phyloP scores from a whole-genome alignment of 257 asterid genomes.

The Primulina huaijiensis region DNA sequence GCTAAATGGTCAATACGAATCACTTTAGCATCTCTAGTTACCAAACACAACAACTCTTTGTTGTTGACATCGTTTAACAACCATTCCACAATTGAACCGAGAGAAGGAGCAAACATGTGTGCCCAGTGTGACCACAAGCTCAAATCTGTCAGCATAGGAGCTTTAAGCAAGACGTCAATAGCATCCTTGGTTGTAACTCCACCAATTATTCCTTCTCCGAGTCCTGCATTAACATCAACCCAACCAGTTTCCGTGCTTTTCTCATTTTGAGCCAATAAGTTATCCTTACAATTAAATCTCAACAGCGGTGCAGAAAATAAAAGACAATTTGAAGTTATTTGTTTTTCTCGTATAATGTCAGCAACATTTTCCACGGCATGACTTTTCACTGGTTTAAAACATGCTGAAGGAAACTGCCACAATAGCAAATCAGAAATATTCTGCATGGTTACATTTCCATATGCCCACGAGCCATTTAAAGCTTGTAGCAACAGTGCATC shows the following conservation, averaged over 20 bases:
- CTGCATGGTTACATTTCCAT: constrained; percentile 39
- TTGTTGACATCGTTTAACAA: constrained; percentile 68
- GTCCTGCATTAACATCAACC: constrained; percentile 25
- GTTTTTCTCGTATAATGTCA: constrained; percentile 35
- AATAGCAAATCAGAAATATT: constrained; percentile 57
- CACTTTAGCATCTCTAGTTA: constrained; percentile 71
- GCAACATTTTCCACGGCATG: constrained; percentile 33
- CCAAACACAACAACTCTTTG: constrained; percentile 72
- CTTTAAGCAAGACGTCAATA: constrained; percentile 57
- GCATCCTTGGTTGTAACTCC: constrained; percentile 65
- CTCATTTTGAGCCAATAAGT: constrained; percentile 33
- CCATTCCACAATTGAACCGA: constrained; percentile 87
- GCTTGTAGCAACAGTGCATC: constrained; percentile 72
- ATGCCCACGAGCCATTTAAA: constrained; percentile 43
- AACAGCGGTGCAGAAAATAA: constrained; percentile 75
- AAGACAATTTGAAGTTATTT: constrained; percentile 41
- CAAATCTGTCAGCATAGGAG: constrained; percentile 89
- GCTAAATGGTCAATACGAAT: constrained; percentile 82
- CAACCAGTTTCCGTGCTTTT: constrained; percentile 31
- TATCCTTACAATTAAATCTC: constrained; percentile 30
- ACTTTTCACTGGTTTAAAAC: constrained; percentile 50
- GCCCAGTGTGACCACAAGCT: constrained; percentile 92
- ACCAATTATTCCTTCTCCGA: constrained; percentile 37
- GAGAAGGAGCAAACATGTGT: constrained; percentile 70
- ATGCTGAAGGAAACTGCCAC: constrained; percentile 74